phyloP scores from a whole-genome alignment of 441 rosid genomes.

The Pelargonium fulgidum region DNA sequence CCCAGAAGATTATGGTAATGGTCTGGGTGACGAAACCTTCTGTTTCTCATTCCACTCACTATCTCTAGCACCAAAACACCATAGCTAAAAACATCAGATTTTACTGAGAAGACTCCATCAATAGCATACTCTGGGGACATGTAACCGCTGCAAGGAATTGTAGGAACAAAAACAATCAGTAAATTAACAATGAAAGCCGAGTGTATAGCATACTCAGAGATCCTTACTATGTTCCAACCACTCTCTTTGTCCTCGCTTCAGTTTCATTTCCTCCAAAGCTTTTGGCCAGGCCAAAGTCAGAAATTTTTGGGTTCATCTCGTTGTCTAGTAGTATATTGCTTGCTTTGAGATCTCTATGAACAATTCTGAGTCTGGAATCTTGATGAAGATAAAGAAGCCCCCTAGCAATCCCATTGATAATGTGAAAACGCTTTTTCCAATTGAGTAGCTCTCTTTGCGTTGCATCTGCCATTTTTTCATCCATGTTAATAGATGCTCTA shows the following conservation, averaged over 20 bases:
- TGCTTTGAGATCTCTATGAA: conserved; percentile 3
- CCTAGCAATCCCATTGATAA: conserved; percentile 16
- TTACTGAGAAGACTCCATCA: conserved; percentile 18
- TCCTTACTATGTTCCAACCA: conserved; percentile 4
- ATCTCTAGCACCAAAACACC: conserved; percentile 18
- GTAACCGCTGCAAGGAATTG: conserved; percentile 21
- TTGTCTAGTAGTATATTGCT: conserved; percentile 2
- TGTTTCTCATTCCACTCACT: conserved; percentile 17
- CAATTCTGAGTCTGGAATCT: conserved; percentile 18
- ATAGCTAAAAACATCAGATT: conserved; percentile 8
- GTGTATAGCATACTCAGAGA: too few relatives aligned
- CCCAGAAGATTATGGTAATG: conserved; percentile 9
- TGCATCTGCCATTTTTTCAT: conserved; percentile 5
- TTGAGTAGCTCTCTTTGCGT: conserved; percentile 3
- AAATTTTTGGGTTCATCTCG: neutral
- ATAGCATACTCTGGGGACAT: conserved; percentile 19
- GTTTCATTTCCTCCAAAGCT: neutral
- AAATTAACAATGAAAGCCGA: too few relatives aligned
- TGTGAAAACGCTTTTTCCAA: conserved; percentile 14
- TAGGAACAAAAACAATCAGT: too few relatives aligned
- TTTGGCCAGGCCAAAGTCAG: neutral
- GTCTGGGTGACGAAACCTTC: conserved; percentile 14
- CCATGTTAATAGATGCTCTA: neutral
- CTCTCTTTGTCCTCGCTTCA: neutral
- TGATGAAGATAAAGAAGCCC: conserved; percentile 19